phyloP scores from a whole-genome alignment of 208 protist species.

The Wallacemonas sp. region DNA sequence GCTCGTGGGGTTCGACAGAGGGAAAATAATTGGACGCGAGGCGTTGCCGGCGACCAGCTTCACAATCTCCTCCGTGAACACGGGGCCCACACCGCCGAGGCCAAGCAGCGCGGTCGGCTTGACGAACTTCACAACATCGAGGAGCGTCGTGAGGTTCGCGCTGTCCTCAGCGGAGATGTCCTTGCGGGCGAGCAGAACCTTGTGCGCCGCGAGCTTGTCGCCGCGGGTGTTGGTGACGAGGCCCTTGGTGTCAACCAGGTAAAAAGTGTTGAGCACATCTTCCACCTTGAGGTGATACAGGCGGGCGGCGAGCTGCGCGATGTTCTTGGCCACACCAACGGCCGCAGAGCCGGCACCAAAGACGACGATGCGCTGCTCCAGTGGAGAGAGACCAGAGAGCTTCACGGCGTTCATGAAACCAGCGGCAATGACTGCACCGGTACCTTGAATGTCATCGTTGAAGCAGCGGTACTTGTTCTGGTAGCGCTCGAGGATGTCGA shows the following conservation, averaged over 20 bases:
- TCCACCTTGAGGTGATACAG: slow-evolving; percentile 64
- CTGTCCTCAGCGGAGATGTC: slow-evolving; percentile 75
- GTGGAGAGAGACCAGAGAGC: slow-evolving; percentile 42
- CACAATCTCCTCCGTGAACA: slow-evolving; percentile 95
- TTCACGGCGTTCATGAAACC: slow-evolving; percentile 91
- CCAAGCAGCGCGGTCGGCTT: slow-evolving; percentile 96
- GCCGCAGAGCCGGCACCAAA: slow-evolving; percentile 94
- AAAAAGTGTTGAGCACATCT: slow-evolving; percentile 87
- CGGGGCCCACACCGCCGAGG: slow-evolving; percentile 87
- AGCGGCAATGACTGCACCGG: slow-evolving; percentile 93
- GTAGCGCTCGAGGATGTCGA: slow-evolving; percentile 93
- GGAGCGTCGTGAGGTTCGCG: slow-evolving; percentile 49
- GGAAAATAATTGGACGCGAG: slow-evolving; percentile 95
- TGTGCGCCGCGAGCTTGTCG: slow-evolving; percentile 85
- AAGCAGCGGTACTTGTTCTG: slow-evolving; percentile 93
- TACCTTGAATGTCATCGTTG: slow-evolving; percentile 99
- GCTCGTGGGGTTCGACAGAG: slow-evolving; percentile 94
- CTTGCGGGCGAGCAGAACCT: slow-evolving; percentile 84
- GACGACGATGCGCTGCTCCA: slow-evolving; percentile 81
- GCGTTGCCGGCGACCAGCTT: slow-evolving; percentile 69
- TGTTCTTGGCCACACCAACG: slow-evolving; percentile 94
- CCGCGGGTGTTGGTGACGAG: slow-evolving; percentile 84
- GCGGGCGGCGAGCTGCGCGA: slow-evolving; percentile 74
- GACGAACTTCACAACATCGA: slow-evolving; percentile 81
- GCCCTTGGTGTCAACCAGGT: slow-evolving; percentile 92